Evolutionary conservation across 2,329 filamentous ascomycete genomes (phyloP).

Genomic region (Alternaria triticimaculans): DNA sequence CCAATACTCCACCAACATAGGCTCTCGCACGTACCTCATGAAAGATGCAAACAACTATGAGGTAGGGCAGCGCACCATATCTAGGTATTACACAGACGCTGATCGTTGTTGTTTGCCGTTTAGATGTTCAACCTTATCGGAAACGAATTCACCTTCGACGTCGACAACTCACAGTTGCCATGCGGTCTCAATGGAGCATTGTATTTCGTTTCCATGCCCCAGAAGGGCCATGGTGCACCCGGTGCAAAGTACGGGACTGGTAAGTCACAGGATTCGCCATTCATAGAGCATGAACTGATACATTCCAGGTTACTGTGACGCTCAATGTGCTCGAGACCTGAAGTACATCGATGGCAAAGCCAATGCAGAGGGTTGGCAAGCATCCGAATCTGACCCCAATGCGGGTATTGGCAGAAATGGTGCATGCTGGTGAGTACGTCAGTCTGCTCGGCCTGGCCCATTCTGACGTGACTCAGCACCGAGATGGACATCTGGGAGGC

Average conservation of each 20-base stretch:
- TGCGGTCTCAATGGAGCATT: slow-evolving; percentile 70
- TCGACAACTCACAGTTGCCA: slow-evolving; percentile 62
- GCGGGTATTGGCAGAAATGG: slow-evolving; percentile 61
- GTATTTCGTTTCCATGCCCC: slow-evolving; percentile 62
- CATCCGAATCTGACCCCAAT: slow-evolving; percentile 60
- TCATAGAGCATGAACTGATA: neutral
- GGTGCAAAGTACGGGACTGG: slow-evolving; percentile 59
- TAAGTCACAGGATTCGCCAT: slow-evolving; percentile 45
- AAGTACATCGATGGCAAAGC: slow-evolving; percentile 60
- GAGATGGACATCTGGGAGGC: slow-evolving; percentile 72
- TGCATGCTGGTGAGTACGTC: slow-evolving; percentile 60
- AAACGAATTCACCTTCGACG: slow-evolving; percentile 47
- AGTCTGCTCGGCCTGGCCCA: neutral
- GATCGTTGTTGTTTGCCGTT: rapidly evolving
- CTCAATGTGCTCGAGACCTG: slow-evolving; percentile 49
- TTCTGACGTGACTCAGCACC: slow-evolving; percentile 32
- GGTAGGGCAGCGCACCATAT: neutral
- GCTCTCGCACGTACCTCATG: slow-evolving; percentile 47
- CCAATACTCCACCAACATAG: slow-evolving; percentile 48
- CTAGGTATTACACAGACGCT: neutral
- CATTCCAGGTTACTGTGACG: slow-evolving; percentile 48
- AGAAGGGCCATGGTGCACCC: slow-evolving; percentile 54
- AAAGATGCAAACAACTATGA: slow-evolving; percentile 38
- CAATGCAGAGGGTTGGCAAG: slow-evolving; percentile 61
- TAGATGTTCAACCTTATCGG: slow-evolving; percentile 45